Evolutionary conservation across 2,329 filamentous ascomycete species (phyloP).

Genomic region (Penicillium sp.): DNA sequence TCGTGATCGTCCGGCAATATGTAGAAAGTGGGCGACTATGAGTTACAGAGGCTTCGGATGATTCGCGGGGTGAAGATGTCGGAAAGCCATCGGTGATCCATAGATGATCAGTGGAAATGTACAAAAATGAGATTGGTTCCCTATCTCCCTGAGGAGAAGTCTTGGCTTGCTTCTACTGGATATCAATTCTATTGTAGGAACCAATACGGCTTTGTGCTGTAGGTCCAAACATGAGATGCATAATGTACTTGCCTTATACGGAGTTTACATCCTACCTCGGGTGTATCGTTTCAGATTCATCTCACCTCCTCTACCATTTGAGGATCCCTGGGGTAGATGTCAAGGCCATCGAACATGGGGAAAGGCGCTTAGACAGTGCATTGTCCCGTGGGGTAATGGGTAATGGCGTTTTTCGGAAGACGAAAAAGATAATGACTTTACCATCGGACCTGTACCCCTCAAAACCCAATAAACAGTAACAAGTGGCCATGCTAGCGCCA

Average conservation of each 20-base stretch:
- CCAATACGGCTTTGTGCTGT: background rate
- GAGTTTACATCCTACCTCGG: background rate
- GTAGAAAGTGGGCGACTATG: background rate
- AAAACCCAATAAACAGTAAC: background rate
- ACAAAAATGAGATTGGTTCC: background rate
- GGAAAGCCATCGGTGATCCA: background rate
- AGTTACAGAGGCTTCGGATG: background rate
- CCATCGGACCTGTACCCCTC: slow-evolving; percentile 1
- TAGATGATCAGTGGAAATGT: background rate
- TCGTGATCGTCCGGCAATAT: slow-evolving; percentile 12
- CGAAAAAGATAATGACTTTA: background rate
- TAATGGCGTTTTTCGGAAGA: background rate
- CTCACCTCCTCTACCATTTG: too few relatives aligned
- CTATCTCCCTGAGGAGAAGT: background rate
- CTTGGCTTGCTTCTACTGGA: background rate
- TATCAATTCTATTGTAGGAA: background rate
- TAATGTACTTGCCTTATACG: background rate
- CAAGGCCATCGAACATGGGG: background rate
- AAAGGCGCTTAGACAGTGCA: background rate
- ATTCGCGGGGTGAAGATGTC: background rate
- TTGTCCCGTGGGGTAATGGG: background rate
- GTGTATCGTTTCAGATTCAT: background rate
- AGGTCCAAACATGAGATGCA: background rate
- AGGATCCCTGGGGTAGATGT: too few relatives aligned
- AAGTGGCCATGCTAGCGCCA: slow-evolving; percentile 19